These are phyloP conservation scores for Talaromyces stipitatus DNA, from an alignment of 495 filamentous ascomycete species.

Conservation along the genomic window DNA sequence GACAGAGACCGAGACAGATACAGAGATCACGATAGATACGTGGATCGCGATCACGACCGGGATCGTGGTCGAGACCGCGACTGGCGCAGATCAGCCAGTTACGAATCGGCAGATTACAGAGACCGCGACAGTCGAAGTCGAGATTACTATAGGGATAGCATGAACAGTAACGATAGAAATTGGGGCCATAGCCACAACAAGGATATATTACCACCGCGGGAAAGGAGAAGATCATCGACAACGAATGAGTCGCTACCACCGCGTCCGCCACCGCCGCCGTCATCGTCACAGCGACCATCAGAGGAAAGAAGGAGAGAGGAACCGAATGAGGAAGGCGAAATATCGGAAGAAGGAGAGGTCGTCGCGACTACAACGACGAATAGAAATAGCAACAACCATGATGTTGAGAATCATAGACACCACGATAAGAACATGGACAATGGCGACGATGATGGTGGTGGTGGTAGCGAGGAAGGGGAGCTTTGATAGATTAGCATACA, in stretches of 20 bases:
- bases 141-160: neutral
- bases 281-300: slow-evolving; percentile 1
- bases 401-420: neutral
- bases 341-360: slow-evolving; percentile 8
- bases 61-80: slow-evolving; percentile 8
- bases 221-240: neutral
- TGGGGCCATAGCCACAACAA: neutral
- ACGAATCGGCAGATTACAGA: slow-evolving; percentile 1
- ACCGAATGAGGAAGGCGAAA: slow-evolving; percentile 5
- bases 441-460: slow-evolving; percentile 36
- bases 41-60: slow-evolving; percentile 7
- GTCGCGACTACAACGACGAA: neutral
- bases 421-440: slow-evolving; percentile 1
- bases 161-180: neutral
- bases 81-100: slow-evolving; percentile 1
- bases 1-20: neutral
- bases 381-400: neutral
- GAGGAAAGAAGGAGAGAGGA: neutral
- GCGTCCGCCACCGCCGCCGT: neutral
- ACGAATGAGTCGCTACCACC: neutral
- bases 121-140: neutral
- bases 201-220: neutral
- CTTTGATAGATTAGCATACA: slow-evolving; percentile 19
- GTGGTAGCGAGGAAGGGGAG: slow-evolving; percentile 39
- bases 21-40: slow-evolving; percentile 4